Conservation (phyloP, 352 stramenopile species). For the Phytophthora kernoviae region DNA sequence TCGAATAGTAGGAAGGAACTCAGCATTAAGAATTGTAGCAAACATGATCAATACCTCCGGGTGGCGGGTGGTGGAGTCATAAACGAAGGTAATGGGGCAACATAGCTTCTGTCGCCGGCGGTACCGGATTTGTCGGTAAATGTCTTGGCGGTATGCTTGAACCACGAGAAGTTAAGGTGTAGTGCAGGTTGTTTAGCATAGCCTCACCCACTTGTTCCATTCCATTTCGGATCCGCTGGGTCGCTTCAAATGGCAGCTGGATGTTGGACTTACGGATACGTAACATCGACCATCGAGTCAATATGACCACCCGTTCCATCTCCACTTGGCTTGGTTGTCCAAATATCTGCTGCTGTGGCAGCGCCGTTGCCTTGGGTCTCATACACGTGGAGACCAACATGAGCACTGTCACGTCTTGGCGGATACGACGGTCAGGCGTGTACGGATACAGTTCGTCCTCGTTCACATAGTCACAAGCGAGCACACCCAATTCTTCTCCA, state of each 20-base stretch:
- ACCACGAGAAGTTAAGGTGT: conserved; percentile 20
- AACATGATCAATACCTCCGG: conserved; percentile 22
- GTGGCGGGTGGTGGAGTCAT: not conserved
- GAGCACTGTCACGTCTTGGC: conserved; percentile 43
- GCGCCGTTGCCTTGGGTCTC: conserved; percentile 15
- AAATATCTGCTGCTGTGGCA: conserved; percentile 1
- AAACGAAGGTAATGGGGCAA: conserved; percentile 13
- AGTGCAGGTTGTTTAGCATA: conserved; percentile 39
- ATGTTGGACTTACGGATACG: conserved; percentile 30
- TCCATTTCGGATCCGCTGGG: conserved; percentile 29
- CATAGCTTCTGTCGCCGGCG: conserved; percentile 8
- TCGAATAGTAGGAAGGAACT: conserved; percentile 5
- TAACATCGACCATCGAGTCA: conserved; percentile 38
- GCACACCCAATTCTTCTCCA: conserved; percentile 37
- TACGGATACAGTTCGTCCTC: conserved; percentile 48
- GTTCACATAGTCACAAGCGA: conserved; percentile 49
- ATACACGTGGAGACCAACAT: conserved; percentile 36
- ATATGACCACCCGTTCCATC: conserved; percentile 29
- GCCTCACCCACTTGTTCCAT: conserved; percentile 39
- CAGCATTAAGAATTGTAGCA: not conserved
- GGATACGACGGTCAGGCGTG: conserved; percentile 23
- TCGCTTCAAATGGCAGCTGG: conserved; percentile 26
- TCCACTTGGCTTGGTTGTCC: conserved; percentile 13
- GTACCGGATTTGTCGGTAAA: not conserved
- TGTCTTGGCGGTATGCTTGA: conserved; percentile 11